These are phyloP conservation scores for Pyrus betulifolia DNA, from an alignment of 306 rosid species.

Conservation along the genomic window DNA sequence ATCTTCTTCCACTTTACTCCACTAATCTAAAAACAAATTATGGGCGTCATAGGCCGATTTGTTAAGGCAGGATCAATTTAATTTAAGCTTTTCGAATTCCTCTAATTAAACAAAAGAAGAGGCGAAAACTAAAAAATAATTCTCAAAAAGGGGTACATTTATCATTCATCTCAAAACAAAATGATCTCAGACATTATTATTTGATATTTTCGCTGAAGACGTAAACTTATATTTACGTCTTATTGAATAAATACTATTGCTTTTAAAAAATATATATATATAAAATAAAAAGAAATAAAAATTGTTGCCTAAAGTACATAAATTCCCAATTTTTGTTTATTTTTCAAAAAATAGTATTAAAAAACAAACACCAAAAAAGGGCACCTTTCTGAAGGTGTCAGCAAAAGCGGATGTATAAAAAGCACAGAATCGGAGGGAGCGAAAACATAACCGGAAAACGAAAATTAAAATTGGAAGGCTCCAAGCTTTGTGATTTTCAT, in stretches of 20 bases:
- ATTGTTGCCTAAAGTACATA: not conserved
- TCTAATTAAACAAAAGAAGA: not conserved
- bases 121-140: not conserved
- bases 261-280: too few species aligned
- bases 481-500: not conserved
- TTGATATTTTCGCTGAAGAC: not conserved
- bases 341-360: not conserved
- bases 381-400: not conserved
- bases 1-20: not conserved
- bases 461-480: not conserved
- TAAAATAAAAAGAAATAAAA: too few species aligned
- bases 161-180: not conserved
- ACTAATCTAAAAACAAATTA: not conserved
- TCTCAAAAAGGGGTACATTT: not conserved
- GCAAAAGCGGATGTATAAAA: not conserved
- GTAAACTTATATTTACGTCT: too few species aligned
- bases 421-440: not conserved
- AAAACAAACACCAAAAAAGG: not conserved
- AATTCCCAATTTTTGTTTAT: not conserved
- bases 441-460: not conserved
- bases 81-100: fast-evolving
- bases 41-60: too few species aligned
- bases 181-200: not conserved
- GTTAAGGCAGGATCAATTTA: not conserved
- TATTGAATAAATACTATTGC: too few species aligned